These are phyloP conservation scores for Alloteropsis angusta DNA, from an alignment of 202 grass and related monocot genomes.

Conservation along the genomic window DNA sequence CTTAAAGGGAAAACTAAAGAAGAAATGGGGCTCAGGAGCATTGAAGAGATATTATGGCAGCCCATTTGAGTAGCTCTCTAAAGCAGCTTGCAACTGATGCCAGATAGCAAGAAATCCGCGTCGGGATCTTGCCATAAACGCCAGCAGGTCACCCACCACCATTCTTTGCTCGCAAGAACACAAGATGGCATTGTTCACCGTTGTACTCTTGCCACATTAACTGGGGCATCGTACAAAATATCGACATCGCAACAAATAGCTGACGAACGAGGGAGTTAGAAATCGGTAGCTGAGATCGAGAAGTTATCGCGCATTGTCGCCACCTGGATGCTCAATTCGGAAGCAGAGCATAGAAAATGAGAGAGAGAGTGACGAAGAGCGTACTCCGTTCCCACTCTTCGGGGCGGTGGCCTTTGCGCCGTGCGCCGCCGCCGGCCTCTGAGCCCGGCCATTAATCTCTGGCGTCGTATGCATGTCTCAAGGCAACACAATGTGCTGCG, in stretches of 20 bases:
- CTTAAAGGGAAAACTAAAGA: conserved; percentile 26
- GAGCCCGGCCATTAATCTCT: conserved; percentile 54
- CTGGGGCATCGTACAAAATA: background rate
- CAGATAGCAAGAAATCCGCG: conserved; percentile 37
- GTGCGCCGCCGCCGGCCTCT: conserved; percentile 27
- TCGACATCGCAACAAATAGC: background rate
- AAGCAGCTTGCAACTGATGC: conserved; percentile 23
- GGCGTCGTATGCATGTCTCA: conserved; percentile 7
- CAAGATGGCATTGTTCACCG: conserved; percentile 6
- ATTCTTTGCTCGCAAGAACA: conserved; percentile 30
- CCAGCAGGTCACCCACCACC: conserved; percentile 20
- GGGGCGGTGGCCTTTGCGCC: conserved; percentile 25
- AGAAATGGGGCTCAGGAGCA: conserved; percentile 6
- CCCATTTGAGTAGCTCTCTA: conserved; percentile 27
- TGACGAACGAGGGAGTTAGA: background rate
- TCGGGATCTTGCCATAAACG: conserved; percentile 36
- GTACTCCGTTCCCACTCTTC: conserved; percentile 61
- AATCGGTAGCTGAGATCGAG: background rate
- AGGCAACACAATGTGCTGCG: background rate
- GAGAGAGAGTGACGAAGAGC: conserved; percentile 26
- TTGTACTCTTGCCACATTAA: conserved; percentile 29
- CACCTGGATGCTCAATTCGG: conserved; percentile 25
- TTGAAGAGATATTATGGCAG: conserved; percentile 18
- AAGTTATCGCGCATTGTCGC: conserved; percentile 6
- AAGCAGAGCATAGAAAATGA: background rate